Conservation (phyloP, 2,329 filamentous ascomycete genomes). For the Fusarium temperatum region DNA sequence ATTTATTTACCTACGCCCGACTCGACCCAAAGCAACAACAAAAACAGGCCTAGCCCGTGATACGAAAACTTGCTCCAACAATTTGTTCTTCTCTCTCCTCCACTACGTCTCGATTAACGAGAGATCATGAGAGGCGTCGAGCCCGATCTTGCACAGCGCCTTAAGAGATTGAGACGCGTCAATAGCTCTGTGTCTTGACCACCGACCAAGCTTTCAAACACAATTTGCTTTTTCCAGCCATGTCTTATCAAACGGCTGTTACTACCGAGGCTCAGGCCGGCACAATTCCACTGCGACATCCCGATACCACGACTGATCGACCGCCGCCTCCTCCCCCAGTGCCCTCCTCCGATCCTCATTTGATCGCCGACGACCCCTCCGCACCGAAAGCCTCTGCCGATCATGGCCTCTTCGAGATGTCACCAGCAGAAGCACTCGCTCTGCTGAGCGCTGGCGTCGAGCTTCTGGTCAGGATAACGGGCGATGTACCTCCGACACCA, state of each 20-base stretch:
- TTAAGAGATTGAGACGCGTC: conserved; percentile 40
- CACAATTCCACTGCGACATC: conserved; percentile 33
- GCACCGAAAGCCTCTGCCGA: conserved; percentile 44
- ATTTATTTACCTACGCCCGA: neutral
- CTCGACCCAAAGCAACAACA: conserved; percentile 28
- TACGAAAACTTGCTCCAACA: conserved; percentile 6
- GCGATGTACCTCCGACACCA: conserved; percentile 84
- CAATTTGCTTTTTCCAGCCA: conserved; percentile 14
- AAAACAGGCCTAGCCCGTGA: conserved; percentile 28
- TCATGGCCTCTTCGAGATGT: conserved; percentile 77
- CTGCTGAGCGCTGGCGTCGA: conserved; percentile 79
- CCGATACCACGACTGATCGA: conserved; percentile 36
- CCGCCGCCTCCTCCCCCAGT: conserved; percentile 56
- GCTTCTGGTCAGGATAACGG: conserved; percentile 74
- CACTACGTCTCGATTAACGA: conserved; percentile 32
- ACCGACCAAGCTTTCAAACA: neutral
- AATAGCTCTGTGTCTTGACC: conserved; percentile 40
- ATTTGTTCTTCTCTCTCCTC: neutral
- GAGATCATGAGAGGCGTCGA: conserved; percentile 43
- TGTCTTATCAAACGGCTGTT: conserved; percentile 38
- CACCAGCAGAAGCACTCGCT: conserved; percentile 78
- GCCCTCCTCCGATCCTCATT: conserved; percentile 51
- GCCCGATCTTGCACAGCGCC: conserved; percentile 37
- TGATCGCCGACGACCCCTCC: conserved; percentile 41
- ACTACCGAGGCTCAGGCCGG: conserved; percentile 34